Base-by-base conservation (phyloP, 2,329 filamentous ascomycete species). In the Dactylonectria estremocensis region DNA sequence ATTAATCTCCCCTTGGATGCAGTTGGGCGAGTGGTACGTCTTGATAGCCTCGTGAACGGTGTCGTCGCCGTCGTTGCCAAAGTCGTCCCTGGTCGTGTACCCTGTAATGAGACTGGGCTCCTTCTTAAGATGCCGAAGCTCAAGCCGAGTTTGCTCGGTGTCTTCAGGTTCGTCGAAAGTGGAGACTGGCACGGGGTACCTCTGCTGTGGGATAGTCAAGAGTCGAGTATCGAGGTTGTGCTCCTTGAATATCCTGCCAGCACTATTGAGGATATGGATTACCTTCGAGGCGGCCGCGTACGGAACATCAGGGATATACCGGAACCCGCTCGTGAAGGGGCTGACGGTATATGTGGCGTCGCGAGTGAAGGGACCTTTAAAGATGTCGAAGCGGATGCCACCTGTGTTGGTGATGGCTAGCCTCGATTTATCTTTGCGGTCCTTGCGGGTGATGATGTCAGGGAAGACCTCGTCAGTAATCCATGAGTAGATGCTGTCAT, bases 331-430 rank as follows among this genome's bases (percentile, higher is more conserved):
- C 2, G 89, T 90, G 78, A 99, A 99, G 0, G 96, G 96, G 9
- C 93, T 97, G 31, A 98, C 87, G 45, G 95, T 91, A 77, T 90
- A 98, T 0, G 93, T 94, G 4, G 91, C 92, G 78, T 99, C 96
- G 45, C 90, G 90, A 0, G 96, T 98, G 77, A 98, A 98, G 0
- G 91, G 85, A 0, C 96, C 96, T 79, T 95, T 90, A 86, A 98
- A 97, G 68, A 99, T 93, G 79, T 99, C 96, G 80, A 98, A 99
- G 50, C 96, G 93, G 72, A 99, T 90, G 3, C 93, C 93, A 28
- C 96, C 96, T 0, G 94, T 97, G 81, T 99, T 99, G 63, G 93
- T 86, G 57, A 98, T 89, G 33, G 92, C 90, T 11, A 98, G 82
- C 7, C 89, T 88, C 10, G 94, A 87, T 46, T 88, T 85, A 63